Evolutionary conservation across 2,329 filamentous ascomycete genomes (phyloP), one percentile per base, ranked within the genome.

Genomic region (Cladosporium colombiae): DNA sequence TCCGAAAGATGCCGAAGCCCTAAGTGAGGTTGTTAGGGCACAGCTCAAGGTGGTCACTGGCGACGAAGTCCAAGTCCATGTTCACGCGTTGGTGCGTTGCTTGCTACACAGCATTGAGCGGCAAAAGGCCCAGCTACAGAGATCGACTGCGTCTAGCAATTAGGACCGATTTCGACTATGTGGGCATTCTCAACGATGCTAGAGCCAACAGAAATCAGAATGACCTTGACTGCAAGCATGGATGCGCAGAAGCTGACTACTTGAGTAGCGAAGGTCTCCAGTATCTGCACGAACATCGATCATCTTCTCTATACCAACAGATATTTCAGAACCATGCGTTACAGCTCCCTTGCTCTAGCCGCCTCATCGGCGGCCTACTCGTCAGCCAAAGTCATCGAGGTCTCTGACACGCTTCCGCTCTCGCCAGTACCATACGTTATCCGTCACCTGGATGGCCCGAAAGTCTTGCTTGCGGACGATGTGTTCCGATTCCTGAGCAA

Each of bases 401-500:
- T 61, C 37, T 25, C 37, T 23, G 58, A 61, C 18, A 50, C 37
- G 1, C 44, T 61, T 31, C 58, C 58, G 8, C 21, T 23, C 23
- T 61, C 58, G 27, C 58, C 58, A 31, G 58, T 61, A 7, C 35
- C 58, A 10, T 61, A 61, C 14, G 35, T 61, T 21, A 40, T 61
- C 23, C 58, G 35, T 61, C 58, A 61, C 37, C 25, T 61, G 23
- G 58, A 61, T 21, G 58, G 58, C 13, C 58, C 58, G 3, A 61
- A 61, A 16, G 37, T 61, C 13, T 33, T 46, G 37, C 58, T 61
- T 27, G 58, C 58, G 18, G 58, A 50, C 14, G 58, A 61, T 35
- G 44, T 61, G 8, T 61, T 61, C 58, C 35, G 58, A 13, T 50
- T 50, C 58, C 27, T 61, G 35, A 44, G 35, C 23, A 29, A 61